These are phyloP conservation scores for Hypoxylon fuscum DNA, from an alignment of 495 filamentous ascomycete species.

Conservation along the genomic window DNA sequence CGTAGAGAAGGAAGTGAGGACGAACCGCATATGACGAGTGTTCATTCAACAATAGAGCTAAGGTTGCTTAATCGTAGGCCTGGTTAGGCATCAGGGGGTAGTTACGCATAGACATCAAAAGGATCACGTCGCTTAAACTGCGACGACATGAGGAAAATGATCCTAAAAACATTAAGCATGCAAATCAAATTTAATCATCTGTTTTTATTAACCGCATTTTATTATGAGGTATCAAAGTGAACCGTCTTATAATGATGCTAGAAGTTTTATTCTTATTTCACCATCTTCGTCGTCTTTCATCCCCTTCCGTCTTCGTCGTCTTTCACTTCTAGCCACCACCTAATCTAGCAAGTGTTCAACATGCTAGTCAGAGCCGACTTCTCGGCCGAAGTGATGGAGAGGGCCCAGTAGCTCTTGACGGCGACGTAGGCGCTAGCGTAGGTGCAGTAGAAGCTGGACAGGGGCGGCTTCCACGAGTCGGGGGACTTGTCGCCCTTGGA, in stretches of 20 bases:
- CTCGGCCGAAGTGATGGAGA: conserved; percentile 68
- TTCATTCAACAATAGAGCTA: conserved; percentile 17
- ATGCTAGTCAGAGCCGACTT: conserved; percentile 70
- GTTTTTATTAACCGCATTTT: too few relatives aligned
- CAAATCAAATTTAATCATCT: too few relatives aligned
- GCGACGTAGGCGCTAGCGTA: conserved; percentile 76
- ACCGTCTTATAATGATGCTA: too few relatives aligned
- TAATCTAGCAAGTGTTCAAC: conserved; percentile 69
- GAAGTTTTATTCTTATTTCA: too few relatives aligned
- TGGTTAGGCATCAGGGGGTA: conserved; percentile 3
- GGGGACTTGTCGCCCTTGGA: conserved; percentile 73
- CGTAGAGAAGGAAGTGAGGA: conserved; percentile 35
- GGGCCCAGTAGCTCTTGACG: conserved; percentile 69
- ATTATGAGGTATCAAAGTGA: too few relatives aligned
- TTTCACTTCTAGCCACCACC: too few relatives aligned
- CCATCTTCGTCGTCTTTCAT: too few relatives aligned
- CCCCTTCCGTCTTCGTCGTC: too few relatives aligned
- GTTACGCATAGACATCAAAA: conserved; percentile 18
- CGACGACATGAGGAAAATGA: conserved; percentile 14
- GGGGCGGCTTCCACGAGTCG: conserved; percentile 76
- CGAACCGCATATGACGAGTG: neutral
- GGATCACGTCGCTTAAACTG: conserved; percentile 5
- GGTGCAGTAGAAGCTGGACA: conserved; percentile 74
- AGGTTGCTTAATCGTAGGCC: conserved; percentile 1
- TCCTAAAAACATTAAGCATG: neutral